Evolutionary conservation across 2,329 filamentous ascomycete species (phyloP), one percentile per base, ranked within the genome.

Genomic region (Cadophora sp.): DNA sequence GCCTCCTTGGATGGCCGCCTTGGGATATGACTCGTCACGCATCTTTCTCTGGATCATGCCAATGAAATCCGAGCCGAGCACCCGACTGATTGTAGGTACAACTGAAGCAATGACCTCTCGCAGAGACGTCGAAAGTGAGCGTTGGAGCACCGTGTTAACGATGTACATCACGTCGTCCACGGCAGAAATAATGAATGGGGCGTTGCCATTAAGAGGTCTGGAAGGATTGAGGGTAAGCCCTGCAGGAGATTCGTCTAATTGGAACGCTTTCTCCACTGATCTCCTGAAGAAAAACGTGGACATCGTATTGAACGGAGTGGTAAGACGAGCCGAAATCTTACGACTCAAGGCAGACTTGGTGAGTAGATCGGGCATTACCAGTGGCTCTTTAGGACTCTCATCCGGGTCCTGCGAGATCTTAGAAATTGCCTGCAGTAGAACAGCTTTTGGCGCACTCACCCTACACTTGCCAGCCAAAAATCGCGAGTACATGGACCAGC

Each of bases 151-250:
- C 60, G 95, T 91, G 77, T 96, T 97, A 77, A 97, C 92, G 73
- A 99, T 97, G 80, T 98, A 99, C 95, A 99, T 98, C 76, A 98
- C 94, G 80, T 97, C 96, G 81, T 99, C 96, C 9, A 99, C 94
- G 0, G 95, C 94, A 1, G 94, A 94, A 51, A 96, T 95, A 74
- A 99, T 97, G 76, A 93, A 96, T 0, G 96, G 96, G 2, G 93
- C 87, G 73, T 94, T 93, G 66, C 89, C 87, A 62, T 91, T 88
- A 51, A 97, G 83, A 3, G 90, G 84, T 75, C 85, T 91, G 74
- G 85, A 89, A 50, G 90, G 83, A 75, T 90, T 93, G 41, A 99
- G 83, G 0, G 92, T 91, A 22, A 99, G 82, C 22, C 93, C 93
- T 0, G 85, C 81, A 0, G 96, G 96, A 22, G 90, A 87, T 78